Conservation (phyloP, 1,284 basidiomycete species). For the Leccinum huronense region DNA sequence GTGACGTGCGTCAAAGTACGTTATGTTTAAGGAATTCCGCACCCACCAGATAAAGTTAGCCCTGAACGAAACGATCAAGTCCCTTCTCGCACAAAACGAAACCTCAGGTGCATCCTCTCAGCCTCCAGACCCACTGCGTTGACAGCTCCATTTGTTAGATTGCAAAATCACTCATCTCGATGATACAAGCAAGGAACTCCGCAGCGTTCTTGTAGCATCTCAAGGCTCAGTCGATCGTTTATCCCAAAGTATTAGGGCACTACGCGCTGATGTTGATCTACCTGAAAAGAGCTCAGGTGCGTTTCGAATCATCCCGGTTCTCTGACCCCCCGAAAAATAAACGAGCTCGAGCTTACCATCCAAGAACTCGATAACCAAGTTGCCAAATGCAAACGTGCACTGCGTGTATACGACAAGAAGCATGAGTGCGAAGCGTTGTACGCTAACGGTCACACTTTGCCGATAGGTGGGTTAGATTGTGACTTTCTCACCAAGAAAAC, state of each 20-base stretch:
- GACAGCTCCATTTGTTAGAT: neutral
- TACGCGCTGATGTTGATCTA: neutral
- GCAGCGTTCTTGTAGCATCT: neutral
- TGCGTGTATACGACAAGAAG: no score
- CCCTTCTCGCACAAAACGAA: neutral
- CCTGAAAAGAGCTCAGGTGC: fast-evolving
- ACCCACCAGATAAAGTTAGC: neutral
- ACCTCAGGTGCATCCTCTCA: neutral
- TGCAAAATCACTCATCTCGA: neutral
- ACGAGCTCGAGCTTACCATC: no score
- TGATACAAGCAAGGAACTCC: neutral
- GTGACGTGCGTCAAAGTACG: no score
- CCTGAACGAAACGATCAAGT: neutral
- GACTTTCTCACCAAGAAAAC: no score
- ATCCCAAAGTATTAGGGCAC: neutral
- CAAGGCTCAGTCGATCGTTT: neutral
- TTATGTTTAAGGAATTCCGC: no score
- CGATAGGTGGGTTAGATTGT: no score
- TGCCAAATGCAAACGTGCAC: no score
- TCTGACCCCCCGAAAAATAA: neutral
- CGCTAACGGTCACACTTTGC: no score
- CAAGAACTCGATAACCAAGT: no score
- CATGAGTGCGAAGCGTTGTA: no score
- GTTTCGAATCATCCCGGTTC: neutral
- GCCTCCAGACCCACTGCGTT: neutral